phyloP scores from a whole-genome alignment of 495 filamentous ascomycete genomes.

The Trichoderma orchidacearum region DNA sequence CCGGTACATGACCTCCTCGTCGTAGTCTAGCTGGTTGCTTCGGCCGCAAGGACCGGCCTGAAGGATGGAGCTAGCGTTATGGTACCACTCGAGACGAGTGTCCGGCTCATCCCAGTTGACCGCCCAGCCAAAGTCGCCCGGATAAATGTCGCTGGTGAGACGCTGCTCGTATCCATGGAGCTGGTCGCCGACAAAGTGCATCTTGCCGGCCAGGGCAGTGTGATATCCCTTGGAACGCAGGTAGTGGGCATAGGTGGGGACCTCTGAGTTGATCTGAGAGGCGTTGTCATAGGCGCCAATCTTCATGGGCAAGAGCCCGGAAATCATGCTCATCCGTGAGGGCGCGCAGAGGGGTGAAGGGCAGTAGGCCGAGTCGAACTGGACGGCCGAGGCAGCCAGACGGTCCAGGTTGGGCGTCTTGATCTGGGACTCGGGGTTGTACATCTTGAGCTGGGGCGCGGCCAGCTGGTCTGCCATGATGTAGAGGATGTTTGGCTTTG shows the following conservation, averaged over 20 bases:
- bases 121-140: slow-evolving; percentile 78
- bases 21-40: slow-evolving; percentile 88
- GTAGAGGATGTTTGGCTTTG: slow-evolving; percentile 24
- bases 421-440: slow-evolving; percentile 68
- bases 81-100: slow-evolving; percentile 75
- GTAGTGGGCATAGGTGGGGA: slow-evolving; percentile 81
- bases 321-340: slow-evolving; percentile 79
- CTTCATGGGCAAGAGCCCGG: slow-evolving; percentile 72
- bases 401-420: slow-evolving; percentile 75
- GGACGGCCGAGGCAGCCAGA: slow-evolving; percentile 62
- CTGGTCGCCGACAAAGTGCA: slow-evolving; percentile 92
- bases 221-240: slow-evolving; percentile 74
- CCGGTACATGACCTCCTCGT: slow-evolving; percentile 84
- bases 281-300: slow-evolving; percentile 85
- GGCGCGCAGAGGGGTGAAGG: slow-evolving; percentile 80
- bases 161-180: slow-evolving; percentile 81
- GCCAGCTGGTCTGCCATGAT: slow-evolving; percentile 90
- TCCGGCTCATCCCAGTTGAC: slow-evolving; percentile 86
- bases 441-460: slow-evolving; percentile 69
- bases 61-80: slow-evolving; percentile 79
- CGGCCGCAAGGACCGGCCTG: slow-evolving; percentile 72
- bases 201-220: slow-evolving; percentile 82
- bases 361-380: slow-evolving; percentile 84
- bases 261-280: slow-evolving; percentile 54
- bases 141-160: slow-evolving; percentile 85